phyloP scores from a whole-genome alignment of 2,329 filamentous ascomycete genomes.

The Fusarium piperis region DNA sequence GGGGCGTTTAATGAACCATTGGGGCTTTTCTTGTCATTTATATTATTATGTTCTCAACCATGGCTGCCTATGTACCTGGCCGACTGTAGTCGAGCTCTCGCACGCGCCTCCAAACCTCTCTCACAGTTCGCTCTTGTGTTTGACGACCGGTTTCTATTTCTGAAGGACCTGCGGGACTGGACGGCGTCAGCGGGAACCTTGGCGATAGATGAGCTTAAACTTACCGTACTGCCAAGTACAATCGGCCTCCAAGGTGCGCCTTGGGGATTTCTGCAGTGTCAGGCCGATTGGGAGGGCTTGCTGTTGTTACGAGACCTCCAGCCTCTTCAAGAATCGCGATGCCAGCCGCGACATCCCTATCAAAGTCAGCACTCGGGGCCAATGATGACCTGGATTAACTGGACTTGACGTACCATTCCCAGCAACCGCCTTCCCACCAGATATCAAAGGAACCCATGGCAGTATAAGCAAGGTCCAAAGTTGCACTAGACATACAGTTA shows the following conservation, averaged over 20 bases:
- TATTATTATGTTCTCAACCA: not conserved
- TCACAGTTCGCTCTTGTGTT: slow-evolving; percentile 74
- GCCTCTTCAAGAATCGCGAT: slow-evolving; percentile 78
- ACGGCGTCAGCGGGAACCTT: not conserved
- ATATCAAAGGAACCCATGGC: slow-evolving; percentile 82
- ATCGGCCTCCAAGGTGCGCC: slow-evolving; percentile 70
- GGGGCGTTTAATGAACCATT: too few species aligned
- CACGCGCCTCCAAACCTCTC: slow-evolving; percentile 78
- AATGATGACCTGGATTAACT: not conserved
- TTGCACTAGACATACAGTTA: slow-evolving; percentile 62
- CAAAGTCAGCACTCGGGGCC: not conserved
- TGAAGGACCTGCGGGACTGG: slow-evolving; percentile 71
- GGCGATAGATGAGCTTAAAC: slow-evolving; percentile 5
- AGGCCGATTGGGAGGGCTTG: slow-evolving; percentile 72
- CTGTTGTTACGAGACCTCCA: slow-evolving; percentile 77
- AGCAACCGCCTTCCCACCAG: slow-evolving; percentile 85
- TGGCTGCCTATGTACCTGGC: slow-evolving; percentile 57
- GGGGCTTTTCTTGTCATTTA: not conserved
- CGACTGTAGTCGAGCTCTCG: slow-evolving; percentile 72
- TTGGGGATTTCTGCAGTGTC: slow-evolving; percentile 66
- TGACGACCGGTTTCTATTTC: slow-evolving; percentile 70
- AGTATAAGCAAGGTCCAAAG: slow-evolving; percentile 77
- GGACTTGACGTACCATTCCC: slow-evolving; percentile 71
- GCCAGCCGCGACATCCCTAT: slow-evolving; percentile 79
- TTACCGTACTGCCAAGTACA: slow-evolving; percentile 76